Base-by-base conservation (phyloP, 331 rosid genomes). In the Telfairia occidentalis region DNA sequence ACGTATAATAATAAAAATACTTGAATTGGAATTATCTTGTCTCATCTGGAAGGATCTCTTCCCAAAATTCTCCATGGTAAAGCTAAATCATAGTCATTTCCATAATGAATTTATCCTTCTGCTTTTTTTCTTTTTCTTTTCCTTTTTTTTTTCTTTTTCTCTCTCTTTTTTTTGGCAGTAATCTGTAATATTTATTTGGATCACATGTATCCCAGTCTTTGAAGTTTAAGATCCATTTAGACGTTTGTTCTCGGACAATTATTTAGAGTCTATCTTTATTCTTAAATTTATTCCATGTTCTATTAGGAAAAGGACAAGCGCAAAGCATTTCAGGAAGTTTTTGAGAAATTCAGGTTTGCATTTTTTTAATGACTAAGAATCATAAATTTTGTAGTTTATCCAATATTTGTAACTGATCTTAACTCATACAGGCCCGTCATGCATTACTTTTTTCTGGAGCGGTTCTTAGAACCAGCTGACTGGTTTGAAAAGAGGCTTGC, bases 401-500 rank as follows among this genome's bases (percentile, higher is more conserved):
- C 38, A 71, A 42, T 64, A 21, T 49, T 53, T 55, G 69, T 71
- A 71, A 60, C 77, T 63, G 1, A 19, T 43, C 61, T 76, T 76
- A 48, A 63, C 23, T 77, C 77, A 8, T 87, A 84, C 90, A 94
- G 97, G 86, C 97, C 97, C 72, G 98, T 88, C 71, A 89, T 91
- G 97, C 98, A 94, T 84, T 80, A 88, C 82, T 91, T 94, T 87
- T 94, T 94, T 92, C 83, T 91, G 86, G 98, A 91, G 83, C 91
- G 98, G 76, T 94, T 94, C 76, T 73, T 87, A 78, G 94, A 91
- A 77, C 95, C 97, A 54, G 90, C 96, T 71, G 95, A 89, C 77
- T 94, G 98, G 98, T 89, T 91, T 86, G 97, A 91, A 84, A 91
- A 89, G 90, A 89, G 98, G 80, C 95, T 94, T 78, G 92, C 96